Conservation (phyloP, 345 rosid species). For the Syzygium jambos region DNA sequence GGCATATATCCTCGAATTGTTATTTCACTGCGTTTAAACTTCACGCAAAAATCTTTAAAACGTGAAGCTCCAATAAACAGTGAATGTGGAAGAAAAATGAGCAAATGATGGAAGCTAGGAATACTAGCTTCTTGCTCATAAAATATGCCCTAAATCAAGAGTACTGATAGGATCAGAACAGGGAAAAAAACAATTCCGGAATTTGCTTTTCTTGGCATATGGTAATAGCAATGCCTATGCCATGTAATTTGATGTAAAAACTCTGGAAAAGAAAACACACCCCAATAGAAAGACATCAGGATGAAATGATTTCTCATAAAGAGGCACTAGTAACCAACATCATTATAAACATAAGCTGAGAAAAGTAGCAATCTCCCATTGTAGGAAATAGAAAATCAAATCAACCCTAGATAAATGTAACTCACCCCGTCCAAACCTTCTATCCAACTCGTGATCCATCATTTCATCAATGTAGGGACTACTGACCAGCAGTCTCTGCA, state of each 20-base stretch:
- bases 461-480: not conserved
- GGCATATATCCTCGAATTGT: slow-evolving; percentile 19
- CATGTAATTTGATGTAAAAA: not conserved
- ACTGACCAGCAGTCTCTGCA: not conserved
- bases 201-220: not conserved
- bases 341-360: not conserved
- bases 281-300: not conserved
- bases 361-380: not conserved
- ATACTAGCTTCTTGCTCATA: not conserved
- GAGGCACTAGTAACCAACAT: not conserved
- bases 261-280: not conserved
- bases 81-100: slow-evolving; percentile 17
- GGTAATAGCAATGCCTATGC: not conserved
- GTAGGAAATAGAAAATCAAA: not conserved
- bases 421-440: not conserved
- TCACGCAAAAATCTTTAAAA: slow-evolving; percentile 24
- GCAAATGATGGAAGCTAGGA: not conserved
- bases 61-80: slow-evolving; percentile 49
- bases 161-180: not conserved
- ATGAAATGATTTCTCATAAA: not conserved
- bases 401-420: not conserved
- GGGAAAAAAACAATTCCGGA: not conserved
- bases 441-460: not conserved
- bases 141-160: not conserved
- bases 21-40: slow-evolving; percentile 58